Conservation (phyloP, 2,329 filamentous ascomycete species). For the Monilinia fructicola region DNA sequence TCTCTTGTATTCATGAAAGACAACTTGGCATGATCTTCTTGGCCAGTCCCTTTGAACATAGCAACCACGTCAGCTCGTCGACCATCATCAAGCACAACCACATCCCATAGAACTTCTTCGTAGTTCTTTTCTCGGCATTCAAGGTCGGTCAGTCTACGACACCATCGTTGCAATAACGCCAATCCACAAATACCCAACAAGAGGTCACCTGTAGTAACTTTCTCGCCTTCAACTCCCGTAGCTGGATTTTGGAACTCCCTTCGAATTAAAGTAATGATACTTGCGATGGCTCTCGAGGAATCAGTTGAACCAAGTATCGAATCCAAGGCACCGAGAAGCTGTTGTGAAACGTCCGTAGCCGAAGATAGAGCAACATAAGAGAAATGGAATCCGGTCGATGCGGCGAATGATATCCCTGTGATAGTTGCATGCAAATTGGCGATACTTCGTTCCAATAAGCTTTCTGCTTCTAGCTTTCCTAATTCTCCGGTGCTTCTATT, state of each 20-base stretch:
- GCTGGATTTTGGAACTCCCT: conserved; percentile 64
- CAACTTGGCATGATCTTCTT: conserved; percentile 38
- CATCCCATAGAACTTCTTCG: conserved; percentile 65
- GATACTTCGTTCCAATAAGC: conserved; percentile 56
- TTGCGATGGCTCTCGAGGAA: conserved; percentile 64
- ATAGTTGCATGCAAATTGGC: conserved; percentile 58
- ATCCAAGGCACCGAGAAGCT: conserved; percentile 59
- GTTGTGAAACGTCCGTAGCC: conserved; percentile 56
- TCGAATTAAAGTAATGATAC: conserved; percentile 63
- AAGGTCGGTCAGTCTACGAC: conserved; percentile 51
- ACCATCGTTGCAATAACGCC: conserved; percentile 60
- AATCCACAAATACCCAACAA: conserved; percentile 60
- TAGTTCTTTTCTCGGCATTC: conserved; percentile 49
- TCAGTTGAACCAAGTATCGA: conserved; percentile 68
- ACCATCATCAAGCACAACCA: conserved; percentile 61
- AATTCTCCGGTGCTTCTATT: conserved; percentile 43
- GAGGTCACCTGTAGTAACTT: conserved; percentile 60
- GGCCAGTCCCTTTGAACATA: conserved; percentile 38
- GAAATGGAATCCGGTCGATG: conserved; percentile 59
- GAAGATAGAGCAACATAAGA: conserved; percentile 56
- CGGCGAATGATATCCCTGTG: conserved; percentile 60
- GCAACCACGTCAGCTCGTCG: conserved; percentile 56
- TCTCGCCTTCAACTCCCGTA: conserved; percentile 58
- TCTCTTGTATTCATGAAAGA: conserved; percentile 36
- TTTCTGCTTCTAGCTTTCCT: conserved; percentile 54